Evolutionary conservation across 805 yeast species (phyloP), one percentile per base, ranked within the genome.

Genomic region (Barnettozyma sp.): DNA sequence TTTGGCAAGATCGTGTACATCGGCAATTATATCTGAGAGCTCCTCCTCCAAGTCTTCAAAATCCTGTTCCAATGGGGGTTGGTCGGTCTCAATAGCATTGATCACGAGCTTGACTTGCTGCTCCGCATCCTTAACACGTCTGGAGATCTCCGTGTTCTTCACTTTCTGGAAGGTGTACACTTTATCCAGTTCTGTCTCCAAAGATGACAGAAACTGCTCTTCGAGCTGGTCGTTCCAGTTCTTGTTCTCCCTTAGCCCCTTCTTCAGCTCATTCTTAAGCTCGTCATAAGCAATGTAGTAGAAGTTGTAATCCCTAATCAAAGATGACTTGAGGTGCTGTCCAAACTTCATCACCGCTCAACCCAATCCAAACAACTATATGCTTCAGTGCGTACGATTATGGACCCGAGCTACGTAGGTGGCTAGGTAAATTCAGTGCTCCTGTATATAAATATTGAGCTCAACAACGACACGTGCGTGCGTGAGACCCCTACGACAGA

Each of bases 1-100:
- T 58, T 90, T 90, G 46, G 95, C 95, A 52, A 92, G 71, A 59
- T 92, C 98, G 55, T 92, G 97, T 30, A 92, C 96, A 62, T 88
- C 97, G 16, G 97, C 96, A 60, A 92, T 88, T 49, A 92, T 79
- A 50, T 88, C 96, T 38, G 80, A 71, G 40, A 82, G 61, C 47
- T 81, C 88, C 41, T 79, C 82, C 56, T 83, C 92, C 36, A 82
- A 62, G 38, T 74, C 79, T 46, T 78, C 81, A 47, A 79, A 83
- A 53, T 78, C 84, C 49, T 77, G 71, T 54, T 79, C 83, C 42
- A 66, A 56, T n/a, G 71, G 67, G 2, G 76, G 73, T 20, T 44
- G 56, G 7, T 62, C 71, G 2, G 68, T 48, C 31, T 71, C 71
- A 24, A 78, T 63, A 7, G 73, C 71, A 25, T 70, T 69, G 14